These are phyloP conservation scores for Leccinellum rugosiceps DNA, from an alignment of 768 basidiomycete species.

Conservation along the genomic window DNA sequence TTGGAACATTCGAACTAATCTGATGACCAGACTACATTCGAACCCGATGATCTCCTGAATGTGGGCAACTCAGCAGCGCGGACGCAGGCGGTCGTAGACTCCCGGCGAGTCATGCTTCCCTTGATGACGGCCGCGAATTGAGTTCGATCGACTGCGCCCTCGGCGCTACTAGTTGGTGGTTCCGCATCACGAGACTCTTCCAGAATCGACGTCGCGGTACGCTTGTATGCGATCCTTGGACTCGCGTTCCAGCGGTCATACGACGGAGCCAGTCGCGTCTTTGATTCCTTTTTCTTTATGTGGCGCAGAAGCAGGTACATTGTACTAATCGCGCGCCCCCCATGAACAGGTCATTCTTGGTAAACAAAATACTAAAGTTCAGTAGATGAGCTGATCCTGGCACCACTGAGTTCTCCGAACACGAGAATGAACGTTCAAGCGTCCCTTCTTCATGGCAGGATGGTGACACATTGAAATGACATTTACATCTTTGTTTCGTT, in stretches of 20 bases:
- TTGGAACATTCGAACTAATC: too few species aligned
- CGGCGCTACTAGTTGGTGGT: too few species aligned
- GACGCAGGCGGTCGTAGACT: background rate
- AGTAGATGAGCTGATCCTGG: background rate
- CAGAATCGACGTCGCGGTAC: background rate
- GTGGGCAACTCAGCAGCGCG: background rate
- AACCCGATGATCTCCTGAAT: background rate
- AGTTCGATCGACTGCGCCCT: background rate
- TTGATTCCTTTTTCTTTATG: background rate
- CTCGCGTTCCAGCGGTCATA: too few species aligned
- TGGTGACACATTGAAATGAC: background rate
- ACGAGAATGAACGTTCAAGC: background rate
- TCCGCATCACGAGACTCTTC: background rate
- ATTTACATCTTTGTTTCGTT: background rate
- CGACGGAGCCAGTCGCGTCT: background rate
- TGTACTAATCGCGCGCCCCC: background rate
- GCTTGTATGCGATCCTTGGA: background rate
- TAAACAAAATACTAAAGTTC: background rate
- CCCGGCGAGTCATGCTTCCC: background rate
- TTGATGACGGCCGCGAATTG: background rate
- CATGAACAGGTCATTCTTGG: background rate
- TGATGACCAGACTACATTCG: too few species aligned
- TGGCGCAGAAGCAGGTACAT: background rate
- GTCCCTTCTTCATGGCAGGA: background rate
- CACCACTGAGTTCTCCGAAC: background rate